Conservation (phyloP, 2,329 filamentous ascomycete species). For the Magnaporthiopsis rhizophila region DNA sequence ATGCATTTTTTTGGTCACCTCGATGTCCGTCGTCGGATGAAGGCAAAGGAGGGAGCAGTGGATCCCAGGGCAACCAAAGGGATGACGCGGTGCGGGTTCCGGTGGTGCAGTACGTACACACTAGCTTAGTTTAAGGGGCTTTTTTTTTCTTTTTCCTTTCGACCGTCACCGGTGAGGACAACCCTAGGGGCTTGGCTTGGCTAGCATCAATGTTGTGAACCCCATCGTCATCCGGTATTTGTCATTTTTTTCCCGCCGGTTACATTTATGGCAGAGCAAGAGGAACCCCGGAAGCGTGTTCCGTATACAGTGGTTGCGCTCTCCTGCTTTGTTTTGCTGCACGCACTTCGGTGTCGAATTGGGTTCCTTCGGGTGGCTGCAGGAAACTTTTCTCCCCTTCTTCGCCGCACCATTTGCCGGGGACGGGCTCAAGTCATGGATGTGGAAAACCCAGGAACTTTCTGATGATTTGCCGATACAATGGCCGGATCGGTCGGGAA, state of each 20-base stretch:
- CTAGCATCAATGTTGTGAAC: background rate
- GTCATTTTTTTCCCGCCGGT: too few species aligned
- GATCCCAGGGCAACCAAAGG: background rate
- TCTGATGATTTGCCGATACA: background rate
- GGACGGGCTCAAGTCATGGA: too few species aligned
- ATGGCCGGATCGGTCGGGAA: background rate
- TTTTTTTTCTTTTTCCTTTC: background rate
- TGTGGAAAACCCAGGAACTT: too few species aligned
- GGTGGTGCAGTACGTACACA: background rate
- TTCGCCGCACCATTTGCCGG: too few species aligned
- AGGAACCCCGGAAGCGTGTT: background rate
- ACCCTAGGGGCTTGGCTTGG: background rate
- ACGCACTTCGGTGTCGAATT: background rate
- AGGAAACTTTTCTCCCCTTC: too few species aligned
- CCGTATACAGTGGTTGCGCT: background rate
- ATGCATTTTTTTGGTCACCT: background rate
- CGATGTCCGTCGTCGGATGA: background rate
- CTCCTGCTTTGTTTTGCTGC: background rate
- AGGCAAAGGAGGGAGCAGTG: background rate
- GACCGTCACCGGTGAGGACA: too few species aligned
- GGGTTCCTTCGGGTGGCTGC: too few species aligned
- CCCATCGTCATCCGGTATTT: background rate
- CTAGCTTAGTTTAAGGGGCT: background rate
- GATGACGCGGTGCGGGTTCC: background rate
- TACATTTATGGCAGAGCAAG: background rate